These are phyloP conservation scores for Fusarium mexicanum DNA, from an alignment of 2,329 filamentous ascomycete genomes.

Conservation along the genomic window DNA sequence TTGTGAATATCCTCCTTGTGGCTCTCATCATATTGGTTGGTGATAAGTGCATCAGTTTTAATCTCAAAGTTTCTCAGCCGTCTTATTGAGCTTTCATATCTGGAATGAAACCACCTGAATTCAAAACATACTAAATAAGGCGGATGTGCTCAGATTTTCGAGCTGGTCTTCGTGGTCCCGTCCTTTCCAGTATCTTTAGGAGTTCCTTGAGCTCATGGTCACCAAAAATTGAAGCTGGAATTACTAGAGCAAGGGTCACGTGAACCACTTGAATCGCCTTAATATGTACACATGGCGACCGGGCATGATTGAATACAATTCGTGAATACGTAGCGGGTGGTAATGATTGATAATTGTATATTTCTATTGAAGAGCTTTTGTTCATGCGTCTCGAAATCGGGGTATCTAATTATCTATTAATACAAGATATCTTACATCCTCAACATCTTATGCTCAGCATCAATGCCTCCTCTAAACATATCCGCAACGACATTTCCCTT, in stretches of 20 bases:
- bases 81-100: not conserved
- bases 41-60: not conserved
- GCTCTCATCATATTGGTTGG: constrained; percentile 3
- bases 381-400: not conserved
- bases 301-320: not conserved
- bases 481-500: constrained; percentile 74
- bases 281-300: not conserved
- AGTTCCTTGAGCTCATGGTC: not conserved
- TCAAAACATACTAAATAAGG: not conserved
- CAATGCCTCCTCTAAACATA: constrained; percentile 77
- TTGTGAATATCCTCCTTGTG: constrained; percentile 3
- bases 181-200: not conserved
- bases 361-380: not conserved
- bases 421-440: constrained; percentile 48
- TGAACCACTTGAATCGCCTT: constrained; percentile 15
- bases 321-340: not conserved
- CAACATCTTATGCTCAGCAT: constrained; percentile 62
- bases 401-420: constrained; percentile 21
- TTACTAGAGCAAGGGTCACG: constrained; percentile 27
- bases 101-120: not conserved
- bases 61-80: not conserved
- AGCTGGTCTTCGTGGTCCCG: not conserved
- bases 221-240: constrained; percentile 5
- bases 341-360: not conserved
- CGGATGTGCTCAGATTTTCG: fast-evolving